These are phyloP conservation scores for Scenedesmus sp. DNA, from an alignment of 163 green algal genomes.

Conservation along the genomic window DNA sequence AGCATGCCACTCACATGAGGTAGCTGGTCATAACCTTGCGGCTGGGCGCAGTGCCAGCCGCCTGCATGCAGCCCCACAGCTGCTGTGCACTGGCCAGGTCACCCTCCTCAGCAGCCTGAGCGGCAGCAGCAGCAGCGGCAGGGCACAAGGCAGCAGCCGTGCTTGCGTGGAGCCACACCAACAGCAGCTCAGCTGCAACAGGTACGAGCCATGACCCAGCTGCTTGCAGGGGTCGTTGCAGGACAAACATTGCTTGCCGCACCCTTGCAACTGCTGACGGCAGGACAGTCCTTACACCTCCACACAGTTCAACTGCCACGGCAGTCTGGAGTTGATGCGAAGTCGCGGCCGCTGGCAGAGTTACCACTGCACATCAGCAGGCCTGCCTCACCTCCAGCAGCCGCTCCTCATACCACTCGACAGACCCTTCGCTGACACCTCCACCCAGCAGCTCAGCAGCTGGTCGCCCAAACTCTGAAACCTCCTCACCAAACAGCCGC, in stretches of 20 bases:
- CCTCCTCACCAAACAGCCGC: neutral
- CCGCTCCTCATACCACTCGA: slow-evolving; percentile 35
- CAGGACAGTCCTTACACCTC: too few species aligned
- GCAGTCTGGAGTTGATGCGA: too few species aligned
- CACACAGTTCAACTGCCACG: neutral
- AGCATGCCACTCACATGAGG: slow-evolving; percentile 36
- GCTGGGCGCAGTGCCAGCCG: slow-evolving; percentile 2
- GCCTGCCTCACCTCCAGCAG: slow-evolving; percentile 7
- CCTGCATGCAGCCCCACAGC: slow-evolving; percentile 36
- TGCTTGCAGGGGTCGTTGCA: neutral
- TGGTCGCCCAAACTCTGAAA: neutral
- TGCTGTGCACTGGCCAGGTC: slow-evolving; percentile 21
- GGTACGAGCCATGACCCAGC: too few species aligned
- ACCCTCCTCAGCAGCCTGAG: slow-evolving; percentile 44
- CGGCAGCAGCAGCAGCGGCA: slow-evolving; percentile 15
- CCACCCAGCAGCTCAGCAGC: neutral
- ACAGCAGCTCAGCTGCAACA: neutral
- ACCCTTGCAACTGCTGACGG: too few species aligned
- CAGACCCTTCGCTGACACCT: neutral
- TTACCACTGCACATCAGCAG: neutral
- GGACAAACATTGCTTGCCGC: neutral
- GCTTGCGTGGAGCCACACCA: neutral
- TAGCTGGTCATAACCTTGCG: slow-evolving; percentile 29
- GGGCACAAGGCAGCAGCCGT: neutral
- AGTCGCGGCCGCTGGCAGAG: neutral